Percentiles rank a stretch among this genome's conserved stretches.
Conservation (phyloP, 495 filamentous ascomycete genomes). For the Penicillium egyptiacum region DNA sequence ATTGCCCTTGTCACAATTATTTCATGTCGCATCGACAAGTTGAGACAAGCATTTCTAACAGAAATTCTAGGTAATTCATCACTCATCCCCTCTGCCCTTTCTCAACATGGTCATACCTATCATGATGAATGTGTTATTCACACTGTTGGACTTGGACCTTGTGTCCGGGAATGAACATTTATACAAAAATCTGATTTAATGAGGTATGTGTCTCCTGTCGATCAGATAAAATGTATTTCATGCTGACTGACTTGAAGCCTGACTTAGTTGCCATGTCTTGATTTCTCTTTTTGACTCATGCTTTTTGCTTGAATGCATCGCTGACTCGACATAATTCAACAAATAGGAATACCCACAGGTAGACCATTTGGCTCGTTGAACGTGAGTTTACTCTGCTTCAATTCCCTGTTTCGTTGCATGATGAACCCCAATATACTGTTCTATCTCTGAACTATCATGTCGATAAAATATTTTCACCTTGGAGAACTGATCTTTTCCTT, state of each 20-base stretch:
- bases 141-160: constrained; percentile 87
- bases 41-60: constrained; percentile 20
- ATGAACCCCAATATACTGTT: constrained; percentile 74
- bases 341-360: constrained; percentile 25
- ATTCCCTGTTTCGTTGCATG: constrained; percentile 43
- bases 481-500: constrained; percentile 76
- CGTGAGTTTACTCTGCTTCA: constrained; percentile 30
- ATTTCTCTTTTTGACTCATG: constrained; percentile 28
- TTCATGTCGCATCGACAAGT: constrained; percentile 12
- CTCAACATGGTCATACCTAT: constrained; percentile 46
- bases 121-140: constrained; percentile 88
- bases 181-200: constrained; percentile 99
- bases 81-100: constrained; percentile 16
- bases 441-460: constrained; percentile 75
- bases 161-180: constrained; percentile 74
- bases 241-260: constrained; percentile 51
- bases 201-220: constrained; percentile 59
- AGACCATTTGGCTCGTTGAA: constrained; percentile 6
- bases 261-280: constrained; percentile 46
- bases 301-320: constrained; percentile 29
- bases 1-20: constrained; percentile 31
- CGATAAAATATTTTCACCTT: constrained; percentile 82
- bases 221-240: constrained; percentile 1
- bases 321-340: constrained; percentile 32
- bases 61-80: constrained; percentile 33